Conservation (phyloP, 2,329 filamentous ascomycete species). For the Tolypocladium capitatum region DNA sequence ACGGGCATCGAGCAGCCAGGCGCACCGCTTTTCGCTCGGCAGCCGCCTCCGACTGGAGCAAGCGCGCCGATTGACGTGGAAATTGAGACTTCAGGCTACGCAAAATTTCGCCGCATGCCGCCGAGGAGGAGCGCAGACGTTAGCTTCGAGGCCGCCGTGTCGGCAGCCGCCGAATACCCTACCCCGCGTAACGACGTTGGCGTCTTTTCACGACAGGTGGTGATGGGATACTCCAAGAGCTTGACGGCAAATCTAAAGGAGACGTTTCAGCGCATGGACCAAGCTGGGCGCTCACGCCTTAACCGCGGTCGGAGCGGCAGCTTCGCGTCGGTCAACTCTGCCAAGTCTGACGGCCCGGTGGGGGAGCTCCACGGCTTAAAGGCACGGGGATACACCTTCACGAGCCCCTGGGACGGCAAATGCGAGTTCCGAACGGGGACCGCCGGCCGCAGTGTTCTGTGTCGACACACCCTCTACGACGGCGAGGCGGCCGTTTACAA, state of each 20-base stretch:
- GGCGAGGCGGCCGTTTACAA: constrained; percentile 23
- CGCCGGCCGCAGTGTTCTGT: constrained; percentile 61
- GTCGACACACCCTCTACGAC: constrained; percentile 54
- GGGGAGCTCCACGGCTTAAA: constrained; percentile 18
- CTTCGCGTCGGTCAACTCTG: constrained; percentile 17
- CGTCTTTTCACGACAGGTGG: constrained; percentile 40
- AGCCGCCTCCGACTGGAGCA: constrained; percentile 2
- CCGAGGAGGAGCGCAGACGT: constrained; percentile 21
- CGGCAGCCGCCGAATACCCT: constrained; percentile 3
- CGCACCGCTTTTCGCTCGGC: constrained; percentile 6
- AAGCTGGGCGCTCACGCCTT: constrained; percentile 11
- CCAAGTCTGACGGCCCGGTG: not conserved
- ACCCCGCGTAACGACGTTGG: constrained; percentile 8
- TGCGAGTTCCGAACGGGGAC: constrained; percentile 77
- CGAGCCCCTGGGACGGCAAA: constrained; percentile 72
- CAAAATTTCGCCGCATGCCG: constrained; percentile 41
- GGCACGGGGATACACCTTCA: constrained; percentile 60
- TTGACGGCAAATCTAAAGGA: constrained; percentile 33
- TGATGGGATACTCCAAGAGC: constrained; percentile 42
- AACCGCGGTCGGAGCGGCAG: constrained; percentile 17
- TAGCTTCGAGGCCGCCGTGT: constrained; percentile 6
- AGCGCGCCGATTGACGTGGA: constrained; percentile 35
- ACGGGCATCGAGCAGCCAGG: constrained; percentile 10
- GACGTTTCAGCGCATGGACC: constrained; percentile 26
- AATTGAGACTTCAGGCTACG: constrained; percentile 42